phyloP scores from a whole-genome alignment of 192 early-diverging fungal genomes.

The Chytriomyces sp. region DNA sequence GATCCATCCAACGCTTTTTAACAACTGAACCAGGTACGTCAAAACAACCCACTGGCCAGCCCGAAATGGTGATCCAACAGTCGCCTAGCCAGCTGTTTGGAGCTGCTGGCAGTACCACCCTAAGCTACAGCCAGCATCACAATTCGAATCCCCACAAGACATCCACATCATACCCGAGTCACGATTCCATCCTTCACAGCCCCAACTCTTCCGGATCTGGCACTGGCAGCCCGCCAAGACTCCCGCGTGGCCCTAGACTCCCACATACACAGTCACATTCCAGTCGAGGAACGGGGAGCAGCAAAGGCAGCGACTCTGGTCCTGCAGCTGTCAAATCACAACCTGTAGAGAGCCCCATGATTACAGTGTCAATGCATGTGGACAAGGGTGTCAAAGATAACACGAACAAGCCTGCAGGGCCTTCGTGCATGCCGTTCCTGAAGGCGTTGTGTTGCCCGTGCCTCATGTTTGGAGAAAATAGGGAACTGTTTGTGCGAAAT shows the following conservation, averaged over 20 bases:
- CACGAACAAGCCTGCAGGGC: too few relatives aligned
- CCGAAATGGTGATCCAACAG: not conserved
- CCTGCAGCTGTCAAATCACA: not conserved
- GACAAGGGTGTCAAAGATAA: too few relatives aligned
- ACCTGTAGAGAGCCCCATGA: not conserved
- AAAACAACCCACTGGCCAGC: not conserved
- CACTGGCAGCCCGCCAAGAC: too few relatives aligned
- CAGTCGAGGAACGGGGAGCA: not conserved
- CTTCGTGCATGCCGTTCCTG: not conserved
- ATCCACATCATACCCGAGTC: too few relatives aligned
- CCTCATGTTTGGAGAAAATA: conserved; percentile 12
- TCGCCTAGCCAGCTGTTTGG: not conserved
- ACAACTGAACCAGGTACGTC: not conserved
- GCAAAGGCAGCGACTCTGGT: not conserved
- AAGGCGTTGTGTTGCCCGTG: conserved; percentile 8
- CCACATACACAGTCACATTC: too few relatives aligned
- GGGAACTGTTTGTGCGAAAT: conserved; percentile 25
- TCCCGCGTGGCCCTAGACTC: too few relatives aligned
- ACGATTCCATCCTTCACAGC: too few relatives aligned
- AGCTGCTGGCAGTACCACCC: too few relatives aligned
- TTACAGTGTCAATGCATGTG: not conserved
- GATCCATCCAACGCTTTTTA: too few relatives aligned
- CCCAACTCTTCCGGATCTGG: too few relatives aligned
- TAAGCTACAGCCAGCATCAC: too few relatives aligned
- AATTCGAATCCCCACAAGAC: too few relatives aligned